phyloP scores from a whole-genome alignment of 2,329 filamentous ascomycete species.

The Fusarium sp. region DNA sequence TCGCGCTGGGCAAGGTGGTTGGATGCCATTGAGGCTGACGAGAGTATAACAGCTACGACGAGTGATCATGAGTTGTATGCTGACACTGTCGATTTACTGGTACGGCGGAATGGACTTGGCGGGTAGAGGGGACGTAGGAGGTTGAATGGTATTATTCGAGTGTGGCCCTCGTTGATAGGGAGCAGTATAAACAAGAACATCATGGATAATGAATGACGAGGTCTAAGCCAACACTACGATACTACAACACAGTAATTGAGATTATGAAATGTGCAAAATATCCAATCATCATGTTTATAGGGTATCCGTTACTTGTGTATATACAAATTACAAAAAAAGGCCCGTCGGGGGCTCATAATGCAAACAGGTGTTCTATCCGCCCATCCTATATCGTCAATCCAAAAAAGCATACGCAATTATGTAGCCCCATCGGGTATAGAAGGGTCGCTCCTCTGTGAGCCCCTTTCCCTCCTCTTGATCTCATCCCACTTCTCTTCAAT shows the following conservation, averaged over 20 bases:
- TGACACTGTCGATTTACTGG: conserved; percentile 66
- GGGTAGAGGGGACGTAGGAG: background rate
- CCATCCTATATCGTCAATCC: background rate
- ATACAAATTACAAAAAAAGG: conserved; percentile 11
- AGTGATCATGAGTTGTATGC: conserved; percentile 63
- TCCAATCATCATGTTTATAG: conserved; percentile 12
- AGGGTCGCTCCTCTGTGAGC: conserved; percentile 36
- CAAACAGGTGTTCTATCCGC: conserved; percentile 3
- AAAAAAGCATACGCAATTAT: conserved; percentile 2
- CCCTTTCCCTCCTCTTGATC: conserved; percentile 47
- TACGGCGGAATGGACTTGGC: conserved; percentile 1
- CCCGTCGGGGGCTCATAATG: conserved; percentile 4
- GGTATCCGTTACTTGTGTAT: conserved; percentile 16
- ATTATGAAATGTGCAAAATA: background rate
- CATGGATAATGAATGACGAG: background rate
- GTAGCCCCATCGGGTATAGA: conserved; percentile 36
- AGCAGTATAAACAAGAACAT: background rate
- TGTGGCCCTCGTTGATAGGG: background rate
- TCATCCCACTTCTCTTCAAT: conserved; percentile 54
- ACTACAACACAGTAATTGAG: background rate
- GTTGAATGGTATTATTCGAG: background rate
- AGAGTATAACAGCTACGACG: conserved; percentile 70
- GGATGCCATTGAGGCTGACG: conserved; percentile 70
- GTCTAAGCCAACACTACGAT: background rate
- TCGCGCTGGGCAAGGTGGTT: conserved; percentile 74